Base-by-base conservation (phyloP, 305 asterid genomes). In the Fraxinus baroniana region DNA sequence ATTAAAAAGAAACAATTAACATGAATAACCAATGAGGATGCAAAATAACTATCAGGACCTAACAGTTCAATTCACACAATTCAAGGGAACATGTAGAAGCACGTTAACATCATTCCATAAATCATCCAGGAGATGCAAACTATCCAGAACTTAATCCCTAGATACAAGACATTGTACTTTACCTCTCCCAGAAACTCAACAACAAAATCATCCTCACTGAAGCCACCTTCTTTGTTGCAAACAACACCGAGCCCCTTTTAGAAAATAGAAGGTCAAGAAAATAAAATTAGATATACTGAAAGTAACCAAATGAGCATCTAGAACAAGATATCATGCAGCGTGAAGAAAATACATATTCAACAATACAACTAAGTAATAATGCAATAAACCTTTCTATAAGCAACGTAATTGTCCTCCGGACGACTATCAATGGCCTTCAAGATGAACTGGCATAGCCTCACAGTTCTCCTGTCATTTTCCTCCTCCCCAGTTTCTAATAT, bases 161-260 rank as follows among this genome's bases (percentile, higher is more conserved):
- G 39, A 64, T 66, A 26, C 17, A 68, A 1, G 36, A 30, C 74
- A 68, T 37, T 78, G 36, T 60, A 26, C 37, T 88, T 87, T 88
- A 97, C 99, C 99, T 97, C 99, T 84, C 99, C 99, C 78, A 97
- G 84, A 89, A 97, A 97, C 88, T 97, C 98, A 74, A 97, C 99
- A 73, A 97, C 97, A 87, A 97, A 97, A 87, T 97, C 99, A 57
- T 97, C 99, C 82, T 93, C 92, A 78, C 85, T 80, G 81, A 97
- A 97, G 85, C 99, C 99, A 83, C 94, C 95, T 90, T 97, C 92
- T 90, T 90, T 97, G 86, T 93, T 90, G 94, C 99, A 97, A 85
- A 97, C 97, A 86, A 97, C 99, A 84, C 99, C 99, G 86, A 97
- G 99, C 76, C 99, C 99, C 99, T 97, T 66, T 32, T 30, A 17